Evolutionary conservation across 73 alveolate genomes (phyloP).

Genomic region (Paramecium tetraurelia): DNA sequence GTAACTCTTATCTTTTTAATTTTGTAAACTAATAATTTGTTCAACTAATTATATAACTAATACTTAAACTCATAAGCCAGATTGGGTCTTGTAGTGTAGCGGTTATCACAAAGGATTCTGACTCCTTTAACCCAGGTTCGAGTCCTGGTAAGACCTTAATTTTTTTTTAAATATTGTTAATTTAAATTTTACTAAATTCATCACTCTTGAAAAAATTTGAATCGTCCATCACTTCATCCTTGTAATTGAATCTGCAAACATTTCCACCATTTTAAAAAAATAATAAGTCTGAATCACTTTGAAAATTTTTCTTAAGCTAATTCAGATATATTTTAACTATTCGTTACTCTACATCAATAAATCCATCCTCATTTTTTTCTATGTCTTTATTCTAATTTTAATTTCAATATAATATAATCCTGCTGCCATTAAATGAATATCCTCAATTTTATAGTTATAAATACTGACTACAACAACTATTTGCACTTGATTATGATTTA

Average conservation of each 20-base stretch:
- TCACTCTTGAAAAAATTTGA: background rate
- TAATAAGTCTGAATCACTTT: constrained; percentile 73
- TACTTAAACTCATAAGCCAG: background rate
- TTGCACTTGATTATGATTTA: background rate
- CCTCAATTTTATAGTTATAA: constrained; percentile 44
- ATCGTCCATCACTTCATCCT: constrained; percentile 39
- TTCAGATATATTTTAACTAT: constrained; percentile 30
- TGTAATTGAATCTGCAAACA: constrained; percentile 30
- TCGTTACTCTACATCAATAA: constrained; percentile 64
- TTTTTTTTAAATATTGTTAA: constrained; percentile 37
- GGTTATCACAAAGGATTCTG: constrained; percentile 89
- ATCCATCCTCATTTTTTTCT: constrained; percentile 77
- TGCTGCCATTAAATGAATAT: constrained; percentile 76
- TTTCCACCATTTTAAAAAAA: constrained; percentile 66
- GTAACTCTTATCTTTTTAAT: background rate
- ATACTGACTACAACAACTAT: background rate
- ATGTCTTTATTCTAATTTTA: constrained; percentile 70
- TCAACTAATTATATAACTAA: background rate
- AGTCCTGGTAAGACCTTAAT: constrained; percentile 84
- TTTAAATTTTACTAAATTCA: background rate
- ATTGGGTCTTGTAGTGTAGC: constrained; percentile 80
- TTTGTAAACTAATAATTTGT: background rate
- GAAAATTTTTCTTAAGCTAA: constrained; percentile 68
- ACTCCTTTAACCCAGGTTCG: constrained; percentile 88
- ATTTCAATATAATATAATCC: constrained; percentile 62